Base-by-base conservation (phyloP, 306 rosid species). In the Fagus crenata region DNA sequence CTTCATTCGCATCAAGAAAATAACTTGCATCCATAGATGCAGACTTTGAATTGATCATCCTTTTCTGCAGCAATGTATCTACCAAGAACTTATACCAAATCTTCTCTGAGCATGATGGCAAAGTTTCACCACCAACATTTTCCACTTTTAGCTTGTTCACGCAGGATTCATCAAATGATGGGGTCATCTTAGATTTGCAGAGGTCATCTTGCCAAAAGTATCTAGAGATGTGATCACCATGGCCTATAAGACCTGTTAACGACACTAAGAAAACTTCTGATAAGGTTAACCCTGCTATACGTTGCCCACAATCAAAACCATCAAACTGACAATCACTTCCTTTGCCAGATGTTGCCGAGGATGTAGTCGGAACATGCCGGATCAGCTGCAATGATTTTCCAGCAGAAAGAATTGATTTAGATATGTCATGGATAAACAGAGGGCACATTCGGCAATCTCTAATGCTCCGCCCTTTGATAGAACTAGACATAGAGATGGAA, bases 321-420 rank as follows among this genome's bases (percentile, higher is more conserved):
- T 81, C 84, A 87, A 83, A 69, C 78, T 82, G 82, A 76, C 54
- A 80, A 83, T 84, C 85, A 84, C 83, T 85, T 82, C 85, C 86
- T 74, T 84, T 89, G 74, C 86, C 73, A 75, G 79, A 78, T 51
- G 59, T 67, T 60, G 61, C 87, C 40, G 83, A 78, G 42, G 85
- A 78, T 55, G 77, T 81, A 61, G 80, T 54, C 22, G 90, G 89
- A 72, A 89, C 81, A 86, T 92, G 90, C 58, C 87, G 90, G 85
- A 92, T 89, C 83, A 95, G 83, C 89, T 95, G 98, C 86, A 95
- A 85, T 60, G 97, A 92, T 83, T 95, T 95, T 79, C 98, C 98
- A 41, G 97, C 95, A 75, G 98, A 93, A 77, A 95, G 81, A 74
- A 95, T 81, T 36, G 92, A 90, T 84, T 87, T 92, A 17, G 96